Evolutionary conservation across 768 basidiomycete species (phyloP).

Genomic region (Phlebiopsis gigantea): DNA sequence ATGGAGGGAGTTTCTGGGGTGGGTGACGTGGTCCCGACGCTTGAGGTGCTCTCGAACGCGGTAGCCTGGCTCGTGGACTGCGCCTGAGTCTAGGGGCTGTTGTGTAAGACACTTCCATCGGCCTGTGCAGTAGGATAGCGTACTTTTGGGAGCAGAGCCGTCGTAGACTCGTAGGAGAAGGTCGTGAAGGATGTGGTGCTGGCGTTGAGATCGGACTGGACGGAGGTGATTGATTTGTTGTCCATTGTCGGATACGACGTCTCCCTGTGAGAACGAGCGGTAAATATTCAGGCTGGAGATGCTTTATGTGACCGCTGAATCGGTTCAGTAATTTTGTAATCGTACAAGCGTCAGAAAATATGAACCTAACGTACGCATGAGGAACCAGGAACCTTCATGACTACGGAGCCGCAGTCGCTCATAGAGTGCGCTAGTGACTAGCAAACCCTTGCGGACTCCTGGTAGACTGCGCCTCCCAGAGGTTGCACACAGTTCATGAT

Average conservation of each 20-base stretch:
- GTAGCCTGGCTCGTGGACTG: neutral
- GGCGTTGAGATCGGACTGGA: neutral
- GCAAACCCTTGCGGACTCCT: neutral
- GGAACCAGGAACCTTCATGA: neutral
- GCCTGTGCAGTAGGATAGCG: neutral
- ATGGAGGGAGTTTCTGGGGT: neutral
- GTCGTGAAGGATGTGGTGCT: neutral
- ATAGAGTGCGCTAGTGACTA: neutral
- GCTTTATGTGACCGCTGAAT: neutral
- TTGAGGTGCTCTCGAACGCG: neutral
- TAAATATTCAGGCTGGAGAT: neutral
- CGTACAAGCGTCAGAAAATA: neutral
- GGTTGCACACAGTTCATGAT: neutral
- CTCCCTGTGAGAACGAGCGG: neutral
- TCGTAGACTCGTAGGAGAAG: neutral
- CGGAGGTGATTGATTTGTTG: neutral
- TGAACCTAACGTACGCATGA: neutral
- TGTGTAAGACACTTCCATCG: neutral
- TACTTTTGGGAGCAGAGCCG: slow-evolving; percentile 3
- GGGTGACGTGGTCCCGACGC: neutral
- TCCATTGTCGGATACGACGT: neutral
- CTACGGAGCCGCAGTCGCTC: neutral
- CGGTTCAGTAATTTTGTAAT: neutral
- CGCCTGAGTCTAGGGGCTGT: neutral
- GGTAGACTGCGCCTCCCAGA: neutral